Percentiles rank a stretch among this genome's conserved stretches.
These are phyloP conservation scores for Backusella parvicylindrica DNA, from an alignment of 192 early-diverging fungal species.

Conservation along the genomic window DNA sequence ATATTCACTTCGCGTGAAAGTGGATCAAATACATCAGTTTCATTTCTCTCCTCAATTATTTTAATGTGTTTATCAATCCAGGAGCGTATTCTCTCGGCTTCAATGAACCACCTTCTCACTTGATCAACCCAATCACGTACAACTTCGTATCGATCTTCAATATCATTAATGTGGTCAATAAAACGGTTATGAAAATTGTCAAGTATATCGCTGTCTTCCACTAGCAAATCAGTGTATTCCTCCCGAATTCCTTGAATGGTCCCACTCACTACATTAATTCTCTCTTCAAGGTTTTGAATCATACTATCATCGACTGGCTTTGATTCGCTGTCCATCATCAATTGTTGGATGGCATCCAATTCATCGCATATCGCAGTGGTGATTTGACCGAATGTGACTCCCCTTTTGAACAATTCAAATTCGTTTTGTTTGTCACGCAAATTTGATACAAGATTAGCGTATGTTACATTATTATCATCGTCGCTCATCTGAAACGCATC, in stretches of 20 bases:
- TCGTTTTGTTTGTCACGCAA: not conserved
- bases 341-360: constrained; percentile 22
- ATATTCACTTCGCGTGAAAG: constrained; percentile 1
- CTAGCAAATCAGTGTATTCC: constrained; percentile 8
- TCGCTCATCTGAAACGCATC: not conserved
- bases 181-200: constrained; percentile 1
- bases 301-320: constrained; percentile 9
- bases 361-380: constrained; percentile 16
- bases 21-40: constrained; percentile 18
- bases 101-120: constrained; percentile 32
- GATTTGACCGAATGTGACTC: constrained; percentile 11
- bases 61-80: constrained; percentile 32
- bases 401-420: constrained; percentile 7
- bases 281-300: constrained; percentile 21
- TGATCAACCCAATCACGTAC: constrained; percentile 26
- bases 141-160: constrained; percentile 12
- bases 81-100: constrained; percentile 28
- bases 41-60: constrained; percentile 18
- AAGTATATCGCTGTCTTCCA: not conserved
- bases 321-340: constrained; percentile 20
- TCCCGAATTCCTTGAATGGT: constrained; percentile 15
- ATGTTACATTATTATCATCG: not conserved
- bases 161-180: not conserved
- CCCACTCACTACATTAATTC: constrained; percentile 16
- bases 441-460: not conserved